These are phyloP conservation scores for Camellia japonica DNA, from an alignment of 148 eudicot genomes.

Conservation along the genomic window DNA sequence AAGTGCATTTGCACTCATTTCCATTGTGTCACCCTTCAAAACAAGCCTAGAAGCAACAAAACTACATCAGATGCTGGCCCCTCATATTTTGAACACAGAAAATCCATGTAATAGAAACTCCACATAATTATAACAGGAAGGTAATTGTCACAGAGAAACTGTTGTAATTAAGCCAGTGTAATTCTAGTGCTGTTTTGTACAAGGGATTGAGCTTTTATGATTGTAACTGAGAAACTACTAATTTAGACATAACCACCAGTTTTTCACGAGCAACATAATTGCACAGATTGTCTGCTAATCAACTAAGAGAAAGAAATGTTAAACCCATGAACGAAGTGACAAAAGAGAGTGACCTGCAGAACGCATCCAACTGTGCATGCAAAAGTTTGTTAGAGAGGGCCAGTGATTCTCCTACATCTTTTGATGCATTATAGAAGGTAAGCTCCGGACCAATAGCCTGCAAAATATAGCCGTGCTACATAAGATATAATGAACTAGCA, in stretches of 20 bases:
- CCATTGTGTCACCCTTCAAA: conserved; percentile 74
- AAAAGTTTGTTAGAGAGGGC: conserved; percentile 79
- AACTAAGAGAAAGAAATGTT: background rate
- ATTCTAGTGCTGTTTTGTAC: background rate
- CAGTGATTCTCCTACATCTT: conserved; percentile 53
- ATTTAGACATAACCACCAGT: background rate
- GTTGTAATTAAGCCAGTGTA: too few relatives aligned
- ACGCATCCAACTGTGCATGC: conserved; percentile 87
- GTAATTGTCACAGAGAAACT: too few relatives aligned
- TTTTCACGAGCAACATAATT: background rate
- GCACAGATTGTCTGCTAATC: background rate
- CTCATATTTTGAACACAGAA: background rate
- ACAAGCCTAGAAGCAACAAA: conserved; percentile 61
- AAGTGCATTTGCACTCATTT: conserved; percentile 78
- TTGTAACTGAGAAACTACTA: background rate
- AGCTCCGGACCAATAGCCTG: conserved; percentile 98
- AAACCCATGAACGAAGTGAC: background rate
- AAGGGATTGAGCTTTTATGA: background rate
- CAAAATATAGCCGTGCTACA: conserved; percentile 15
- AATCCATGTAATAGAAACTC: background rate
- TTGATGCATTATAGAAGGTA: conserved; percentile 84
- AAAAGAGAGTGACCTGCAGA: conserved; percentile 58
- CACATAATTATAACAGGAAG: background rate
- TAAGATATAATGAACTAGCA: conserved; percentile 1
- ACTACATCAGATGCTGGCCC: conserved; percentile 6